Percentiles rank a stretch among this genome's conserved stretches.
Conservation (phyloP, 352 stramenopile species). For the Blastocystis sp. region DNA sequence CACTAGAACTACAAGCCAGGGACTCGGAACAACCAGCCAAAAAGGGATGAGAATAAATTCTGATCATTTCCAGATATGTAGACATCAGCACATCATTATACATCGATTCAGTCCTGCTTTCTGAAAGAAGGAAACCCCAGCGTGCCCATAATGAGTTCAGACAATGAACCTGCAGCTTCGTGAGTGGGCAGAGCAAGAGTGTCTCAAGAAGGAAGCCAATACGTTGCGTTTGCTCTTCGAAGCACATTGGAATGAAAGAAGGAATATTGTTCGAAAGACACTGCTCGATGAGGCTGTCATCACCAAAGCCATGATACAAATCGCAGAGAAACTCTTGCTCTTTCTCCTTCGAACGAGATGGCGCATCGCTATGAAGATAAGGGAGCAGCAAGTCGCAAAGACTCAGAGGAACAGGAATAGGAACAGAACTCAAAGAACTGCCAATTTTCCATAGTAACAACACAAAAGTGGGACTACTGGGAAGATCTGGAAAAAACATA, state of each 20-base stretch:
- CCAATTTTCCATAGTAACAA: not conserved
- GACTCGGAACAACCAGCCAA: conserved; percentile 6
- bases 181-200: not conserved
- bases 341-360: not conserved
- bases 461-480: conserved; percentile 2
- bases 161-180: not conserved
- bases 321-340: not conserved
- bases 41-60: conserved; percentile 12
- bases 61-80: not conserved
- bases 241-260: not conserved
- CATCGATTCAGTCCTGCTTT: not conserved
- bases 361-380: not conserved
- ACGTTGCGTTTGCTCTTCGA: not conserved
- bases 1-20: not conserved
- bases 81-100: not conserved
- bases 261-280: not conserved
- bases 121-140: conserved; percentile 14
- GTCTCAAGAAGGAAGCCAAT: not conserved
- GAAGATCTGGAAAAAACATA: not conserved
- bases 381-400: not conserved
- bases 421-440: not conserved
- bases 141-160: not conserved
- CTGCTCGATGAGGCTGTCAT: not conserved
- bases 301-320: not conserved
- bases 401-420: not conserved